These are phyloP conservation scores for Cryptomeria japonica DNA, from an alignment of 75 land plant genomes.

Conservation along the genomic window DNA sequence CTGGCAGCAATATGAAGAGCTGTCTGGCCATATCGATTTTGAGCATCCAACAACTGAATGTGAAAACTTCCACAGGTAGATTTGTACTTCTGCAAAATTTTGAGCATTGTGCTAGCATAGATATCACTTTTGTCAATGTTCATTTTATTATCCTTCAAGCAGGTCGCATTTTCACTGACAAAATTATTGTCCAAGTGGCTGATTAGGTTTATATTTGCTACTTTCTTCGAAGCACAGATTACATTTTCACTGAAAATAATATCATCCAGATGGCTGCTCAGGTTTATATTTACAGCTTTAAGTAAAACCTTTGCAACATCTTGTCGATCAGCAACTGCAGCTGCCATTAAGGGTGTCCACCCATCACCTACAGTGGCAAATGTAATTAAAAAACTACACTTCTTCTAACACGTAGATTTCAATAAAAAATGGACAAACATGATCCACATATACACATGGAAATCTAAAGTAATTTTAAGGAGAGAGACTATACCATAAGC, in stretches of 20 bases:
- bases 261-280: background rate
- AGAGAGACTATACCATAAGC: constrained; percentile 30
- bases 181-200: background rate
- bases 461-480: background rate
- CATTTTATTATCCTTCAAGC: background rate
- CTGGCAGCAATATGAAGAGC: constrained; percentile 53
- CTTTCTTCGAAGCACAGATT: background rate
- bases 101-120: background rate
- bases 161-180: background rate
- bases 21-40: constrained; percentile 51
- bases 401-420: background rate
- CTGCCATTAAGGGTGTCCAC: constrained; percentile 58
- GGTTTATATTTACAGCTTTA: constrained; percentile 18
- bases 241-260: background rate
- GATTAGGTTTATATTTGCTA: constrained; percentile 1
- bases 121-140: background rate
- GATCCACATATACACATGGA: background rate
- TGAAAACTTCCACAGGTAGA: background rate
- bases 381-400: background rate
- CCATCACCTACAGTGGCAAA: constrained; percentile 37
- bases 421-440: background rate
- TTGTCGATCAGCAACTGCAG: constrained; percentile 49
- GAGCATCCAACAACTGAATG: constrained; percentile 33
- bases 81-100: background rate
- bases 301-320: constrained; percentile 45